These are phyloP conservation scores for Gliomastix tumulicola DNA, from an alignment of 2,329 filamentous ascomycete species.

Conservation along the genomic window DNA sequence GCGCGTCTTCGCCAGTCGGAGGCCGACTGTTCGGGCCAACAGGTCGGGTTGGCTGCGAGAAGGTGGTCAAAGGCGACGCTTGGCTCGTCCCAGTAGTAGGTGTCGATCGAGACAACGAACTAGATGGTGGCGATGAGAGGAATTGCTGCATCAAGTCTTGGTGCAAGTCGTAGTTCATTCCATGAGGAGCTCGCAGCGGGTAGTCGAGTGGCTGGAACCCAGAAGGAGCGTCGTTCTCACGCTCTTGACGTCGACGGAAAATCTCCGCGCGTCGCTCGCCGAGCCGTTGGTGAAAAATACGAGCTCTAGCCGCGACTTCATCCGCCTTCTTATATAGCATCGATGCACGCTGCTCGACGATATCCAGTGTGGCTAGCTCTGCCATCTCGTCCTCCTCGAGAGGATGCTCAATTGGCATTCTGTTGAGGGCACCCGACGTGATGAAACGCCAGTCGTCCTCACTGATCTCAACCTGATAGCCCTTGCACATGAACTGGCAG, in stretches of 20 bases:
- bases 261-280: constrained; percentile 23
- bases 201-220: too few relatives aligned
- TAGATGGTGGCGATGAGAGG: constrained; percentile 10
- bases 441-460: constrained; percentile 86
- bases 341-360: constrained; percentile 70
- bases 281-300: constrained; percentile 75
- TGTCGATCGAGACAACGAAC: constrained; percentile 13
- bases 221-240: constrained; percentile 18
- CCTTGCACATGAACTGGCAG: constrained; percentile 78
- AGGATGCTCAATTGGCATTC: constrained; percentile 69
- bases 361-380: constrained; percentile 76
- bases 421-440: constrained; percentile 73
- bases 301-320: constrained; percentile 54
- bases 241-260: constrained; percentile 14
- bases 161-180: constrained; percentile 35
- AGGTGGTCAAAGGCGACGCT: constrained; percentile 15
- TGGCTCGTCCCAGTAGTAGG: constrained; percentile 9
- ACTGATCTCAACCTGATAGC: constrained; percentile 74
- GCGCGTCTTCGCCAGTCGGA: too few relatives aligned
- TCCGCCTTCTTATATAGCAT: constrained; percentile 77
- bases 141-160: constrained; percentile 51
- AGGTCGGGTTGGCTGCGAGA: constrained; percentile 7
- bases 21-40: too few relatives aligned
- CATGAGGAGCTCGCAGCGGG: too few relatives aligned
- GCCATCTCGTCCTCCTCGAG: constrained; percentile 82